Conservation (phyloP, 1,284 basidiomycete genomes). For the Afroboletus lepidellus region DNA sequence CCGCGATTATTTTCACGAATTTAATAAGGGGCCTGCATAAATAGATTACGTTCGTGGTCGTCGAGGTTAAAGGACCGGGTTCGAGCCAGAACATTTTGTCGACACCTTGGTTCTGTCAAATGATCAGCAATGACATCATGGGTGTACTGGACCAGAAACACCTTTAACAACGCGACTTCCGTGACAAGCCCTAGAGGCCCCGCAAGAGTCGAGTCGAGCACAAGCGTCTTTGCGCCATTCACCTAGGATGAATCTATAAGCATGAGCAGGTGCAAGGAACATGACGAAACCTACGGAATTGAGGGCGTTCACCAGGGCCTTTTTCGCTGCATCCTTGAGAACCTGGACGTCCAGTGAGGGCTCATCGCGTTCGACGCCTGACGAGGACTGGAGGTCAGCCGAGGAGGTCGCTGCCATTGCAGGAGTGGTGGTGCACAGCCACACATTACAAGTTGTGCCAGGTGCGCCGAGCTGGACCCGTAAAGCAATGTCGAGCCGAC, state of each 20-base stretch:
- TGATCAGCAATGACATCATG: conserved; percentile 1
- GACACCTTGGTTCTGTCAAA: conserved; percentile 86
- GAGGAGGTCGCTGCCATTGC: conserved; percentile 34
- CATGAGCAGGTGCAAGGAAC: background rate
- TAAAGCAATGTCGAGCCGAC: conserved; percentile 2
- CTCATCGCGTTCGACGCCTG: conserved; percentile 35
- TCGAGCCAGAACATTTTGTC: conserved; percentile 99
- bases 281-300: conserved; percentile 61
- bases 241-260: conserved; percentile 53
- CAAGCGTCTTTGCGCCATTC: conserved; percentile 92
- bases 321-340: conserved; percentile 75
- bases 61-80: conserved; percentile 76
- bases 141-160: conserved; percentile 32
- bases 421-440: conserved; percentile 27
- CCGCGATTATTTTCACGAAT: conserved; percentile 87
- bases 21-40: conserved; percentile 87
- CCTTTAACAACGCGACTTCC: conserved; percentile 90
- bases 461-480: conserved; percentile 5
- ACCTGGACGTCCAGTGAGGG: conserved; percentile 62
- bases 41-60: conserved; percentile 90
- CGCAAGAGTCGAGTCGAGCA: conserved; percentile 84
- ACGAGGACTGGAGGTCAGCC: conserved; percentile 28
- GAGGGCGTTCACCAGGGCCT: conserved; percentile 74
- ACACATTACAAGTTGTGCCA: conserved; percentile 21
- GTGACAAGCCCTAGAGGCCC: conserved; percentile 93